Percentiles rank a stretch among this genome's conserved stretches.
Conservation (phyloP, 192 early-diverging fungal genomes). For the Coemansia sp. region DNA sequence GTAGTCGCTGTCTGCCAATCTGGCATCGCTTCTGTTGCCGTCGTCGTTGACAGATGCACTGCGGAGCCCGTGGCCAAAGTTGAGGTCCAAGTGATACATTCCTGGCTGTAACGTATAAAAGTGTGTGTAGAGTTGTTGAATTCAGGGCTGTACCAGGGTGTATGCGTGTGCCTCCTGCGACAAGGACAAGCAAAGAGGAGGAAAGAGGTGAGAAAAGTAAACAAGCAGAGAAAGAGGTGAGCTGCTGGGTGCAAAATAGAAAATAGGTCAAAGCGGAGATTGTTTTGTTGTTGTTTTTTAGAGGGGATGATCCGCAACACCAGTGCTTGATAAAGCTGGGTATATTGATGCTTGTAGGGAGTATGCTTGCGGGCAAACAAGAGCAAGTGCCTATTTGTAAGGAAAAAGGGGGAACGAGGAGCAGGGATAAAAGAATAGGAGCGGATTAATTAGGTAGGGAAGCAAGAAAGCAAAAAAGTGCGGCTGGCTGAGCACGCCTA, state of each 20-base stretch:
- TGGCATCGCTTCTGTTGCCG: neutral
- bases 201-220: neutral
- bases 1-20: conserved; percentile 20
- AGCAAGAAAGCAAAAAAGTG: neutral
- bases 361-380: neutral
- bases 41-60: conserved; percentile 8
- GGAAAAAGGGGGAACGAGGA: neutral
- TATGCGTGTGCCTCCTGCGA: neutral
- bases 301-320: neutral
- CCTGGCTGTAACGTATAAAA: neutral
- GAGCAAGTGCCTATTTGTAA: neutral
- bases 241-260: too few relatives aligned
- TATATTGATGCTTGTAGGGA: neutral
- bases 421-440: neutral
- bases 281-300: neutral
- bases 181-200: neutral
- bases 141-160: neutral
- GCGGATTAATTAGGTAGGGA: neutral
- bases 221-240: neutral
- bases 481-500: neutral
- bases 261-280: neutral
- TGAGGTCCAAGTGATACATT: conserved; percentile 37
- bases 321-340: neutral
- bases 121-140: neutral
- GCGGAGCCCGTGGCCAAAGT: conserved; percentile 26